Evolutionary conservation across 2,329 filamentous ascomycete genomes (phyloP).

Genomic region (Alternaria alternata): DNA sequence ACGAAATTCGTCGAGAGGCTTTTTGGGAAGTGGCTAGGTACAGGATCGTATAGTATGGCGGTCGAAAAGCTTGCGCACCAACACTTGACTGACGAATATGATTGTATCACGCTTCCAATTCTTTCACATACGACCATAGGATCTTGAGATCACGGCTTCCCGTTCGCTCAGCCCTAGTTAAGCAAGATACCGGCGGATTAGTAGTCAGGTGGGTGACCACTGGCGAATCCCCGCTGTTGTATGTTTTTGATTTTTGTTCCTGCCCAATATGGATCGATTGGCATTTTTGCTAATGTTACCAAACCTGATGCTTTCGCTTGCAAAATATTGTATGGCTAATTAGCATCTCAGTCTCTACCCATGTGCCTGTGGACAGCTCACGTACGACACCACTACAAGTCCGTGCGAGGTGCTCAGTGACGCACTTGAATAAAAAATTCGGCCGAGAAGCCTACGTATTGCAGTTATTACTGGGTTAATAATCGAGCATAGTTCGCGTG

Average conservation of each 20-base stretch:
- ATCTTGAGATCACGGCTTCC: neutral
- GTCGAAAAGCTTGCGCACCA: neutral
- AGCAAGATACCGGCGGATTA: conserved; percentile 8
- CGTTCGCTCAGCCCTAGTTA: conserved; percentile 8
- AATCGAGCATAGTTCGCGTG: neutral
- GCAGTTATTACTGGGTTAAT: neutral
- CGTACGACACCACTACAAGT: neutral
- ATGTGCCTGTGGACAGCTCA: neutral
- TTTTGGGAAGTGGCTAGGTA: conserved; percentile 57
- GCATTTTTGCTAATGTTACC: neutral
- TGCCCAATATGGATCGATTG: neutral
- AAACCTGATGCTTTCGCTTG: neutral
- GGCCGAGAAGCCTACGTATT: neutral
- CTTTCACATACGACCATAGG: conserved; percentile 16
- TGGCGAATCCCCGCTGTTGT: conserved; percentile 12
- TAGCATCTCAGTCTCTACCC: neutral
- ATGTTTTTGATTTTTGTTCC: conserved; percentile 3
- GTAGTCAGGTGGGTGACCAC: conserved; percentile 6
- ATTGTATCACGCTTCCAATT: neutral
- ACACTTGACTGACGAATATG: neutral
- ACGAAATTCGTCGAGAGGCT: conserved; percentile 71
- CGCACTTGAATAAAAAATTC: neutral
- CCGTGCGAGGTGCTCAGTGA: neutral
- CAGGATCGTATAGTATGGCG: neutral
- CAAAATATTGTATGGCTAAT: neutral